A percentile compares a stretch with the other conserved stretches of the same genome.
These are phyloP conservation scores for Hydnomerulius pinastri DNA, from an alignment of 768 basidiomycete species.

Conservation along the genomic window DNA sequence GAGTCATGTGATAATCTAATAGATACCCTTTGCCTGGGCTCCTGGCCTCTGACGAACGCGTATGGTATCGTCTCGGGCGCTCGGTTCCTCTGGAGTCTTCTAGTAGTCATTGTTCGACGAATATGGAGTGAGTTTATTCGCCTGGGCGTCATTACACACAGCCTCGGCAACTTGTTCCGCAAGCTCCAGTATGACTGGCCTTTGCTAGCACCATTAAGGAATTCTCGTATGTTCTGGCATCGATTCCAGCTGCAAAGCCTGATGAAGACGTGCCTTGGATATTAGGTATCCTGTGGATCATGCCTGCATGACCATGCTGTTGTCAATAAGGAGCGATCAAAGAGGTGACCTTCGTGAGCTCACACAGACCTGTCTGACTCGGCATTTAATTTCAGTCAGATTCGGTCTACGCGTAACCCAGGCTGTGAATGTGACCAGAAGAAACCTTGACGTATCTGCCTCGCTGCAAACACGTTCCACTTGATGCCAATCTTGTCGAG, in stretches of 20 bases:
- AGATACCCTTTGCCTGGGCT: conserved; percentile 6
- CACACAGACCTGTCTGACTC: conserved; percentile 2
- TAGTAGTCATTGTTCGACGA: conserved; percentile 14
- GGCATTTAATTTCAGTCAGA: conserved; percentile 20
- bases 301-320: neutral
- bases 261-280: neutral
- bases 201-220: neutral
- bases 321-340: neutral
- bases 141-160: conserved; percentile 4
- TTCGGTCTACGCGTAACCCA: conserved; percentile 8
- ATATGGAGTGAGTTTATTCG: conserved; percentile 15
- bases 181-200: neutral
- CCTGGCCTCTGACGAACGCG: conserved; percentile 18
- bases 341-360: neutral
- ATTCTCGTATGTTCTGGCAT: neutral
- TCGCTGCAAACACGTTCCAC: conserved; percentile 32
- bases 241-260: neutral
- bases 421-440: conserved; percentile 12
- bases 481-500: conserved; percentile 30
- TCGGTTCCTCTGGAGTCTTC: conserved; percentile 1
- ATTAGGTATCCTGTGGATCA: neutral
- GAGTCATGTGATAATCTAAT: neutral
- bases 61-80: conserved; percentile 9
- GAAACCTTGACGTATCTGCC: conserved; percentile 22
- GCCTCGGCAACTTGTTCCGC: neutral